Base-by-base conservation (phyloP, 441 rosid species). In the Raphanus hybrid region DNA sequence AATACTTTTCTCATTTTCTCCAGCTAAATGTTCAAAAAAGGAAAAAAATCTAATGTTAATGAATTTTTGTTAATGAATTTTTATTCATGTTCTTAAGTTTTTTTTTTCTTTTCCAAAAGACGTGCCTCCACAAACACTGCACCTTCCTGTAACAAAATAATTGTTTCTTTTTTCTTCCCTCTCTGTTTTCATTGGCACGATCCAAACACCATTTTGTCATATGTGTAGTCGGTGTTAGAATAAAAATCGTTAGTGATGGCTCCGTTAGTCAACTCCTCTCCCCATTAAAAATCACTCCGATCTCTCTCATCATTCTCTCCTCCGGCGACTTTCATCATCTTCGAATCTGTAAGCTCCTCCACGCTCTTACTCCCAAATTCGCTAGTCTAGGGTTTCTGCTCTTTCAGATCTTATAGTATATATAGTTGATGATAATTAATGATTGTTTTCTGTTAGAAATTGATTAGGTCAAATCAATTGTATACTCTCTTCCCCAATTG, bases 161-260 rank as follows among this genome's bases (percentile, higher is more conserved):
- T 48, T 27, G 63, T 35, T 32, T 57, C 59, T 12, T 20, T 23
- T 23, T 23, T 23, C 9, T 32, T 1, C 3, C 27, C 35, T 2
- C 8, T 27, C 7, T 12, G 58, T 8, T 67, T 54, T 27, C 7
- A 54, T 76, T 71, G 64, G 73, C 81, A 78, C 77, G 73, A 59
- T 72, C 69, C 81, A 1, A 66, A 48, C 69, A 72, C 73, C 48
- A 48, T 67, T 41, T 60, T 73, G 27, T 23, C 73, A 66, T 7
- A 60, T 2, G 64, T 37, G 37, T 60, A 11, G 15, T 26, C 35
- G 26, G 52, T 78, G 59, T n/a, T 7, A 14, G 11, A 43, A 14
- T 54, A 76, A 71, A 76, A 71, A 34, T 67, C 69, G 57, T 71
- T 65, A 58, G 48, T 11, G 48, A 65, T 59, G 58, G 58, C 58